phyloP scores from a whole-genome alignment of 176 grass and related monocot genomes.

The Cocos nucifera region DNA sequence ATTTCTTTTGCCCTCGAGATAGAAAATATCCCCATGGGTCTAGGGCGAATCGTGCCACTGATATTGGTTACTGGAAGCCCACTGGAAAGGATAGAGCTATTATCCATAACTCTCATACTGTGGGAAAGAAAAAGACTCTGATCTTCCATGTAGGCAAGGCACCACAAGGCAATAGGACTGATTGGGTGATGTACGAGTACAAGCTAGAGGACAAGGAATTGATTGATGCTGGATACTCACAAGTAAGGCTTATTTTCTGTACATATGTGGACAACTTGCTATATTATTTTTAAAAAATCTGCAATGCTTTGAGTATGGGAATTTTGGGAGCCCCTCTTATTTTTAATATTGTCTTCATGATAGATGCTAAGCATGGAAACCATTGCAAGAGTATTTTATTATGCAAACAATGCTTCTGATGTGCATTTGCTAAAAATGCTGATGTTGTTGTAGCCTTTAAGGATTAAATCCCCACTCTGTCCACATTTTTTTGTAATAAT shows the following conservation, averaged over 20 bases:
- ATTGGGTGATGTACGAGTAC: constrained; percentile 98
- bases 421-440: too few species aligned
- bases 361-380: too few species aligned
- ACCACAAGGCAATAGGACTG: constrained; percentile 60
- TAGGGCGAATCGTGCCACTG: constrained; percentile 71
- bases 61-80: constrained; percentile 80
- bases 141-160: constrained; percentile 83
- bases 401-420: too few species aligned
- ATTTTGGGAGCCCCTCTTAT: too few species aligned
- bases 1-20: constrained; percentile 81
- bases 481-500: too few species aligned
- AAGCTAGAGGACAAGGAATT: constrained; percentile 51
- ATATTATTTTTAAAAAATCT: too few species aligned
- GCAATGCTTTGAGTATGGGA: too few species aligned
- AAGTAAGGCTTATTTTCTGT: constrained; percentile 27
- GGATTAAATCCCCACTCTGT: too few species aligned
- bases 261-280: too few species aligned
- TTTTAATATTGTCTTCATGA: too few species aligned
- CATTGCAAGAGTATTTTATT: too few species aligned
- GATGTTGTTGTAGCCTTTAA: too few species aligned
- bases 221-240: constrained; percentile 40
- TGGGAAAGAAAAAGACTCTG: constrained; percentile 85
- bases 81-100: constrained; percentile 77
- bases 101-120: constrained; percentile 44
- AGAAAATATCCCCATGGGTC: constrained; percentile 67